Evolutionary conservation across 2,329 filamentous ascomycete genomes (phyloP).

Genomic region (Simplicillium aogashimaense): DNA sequence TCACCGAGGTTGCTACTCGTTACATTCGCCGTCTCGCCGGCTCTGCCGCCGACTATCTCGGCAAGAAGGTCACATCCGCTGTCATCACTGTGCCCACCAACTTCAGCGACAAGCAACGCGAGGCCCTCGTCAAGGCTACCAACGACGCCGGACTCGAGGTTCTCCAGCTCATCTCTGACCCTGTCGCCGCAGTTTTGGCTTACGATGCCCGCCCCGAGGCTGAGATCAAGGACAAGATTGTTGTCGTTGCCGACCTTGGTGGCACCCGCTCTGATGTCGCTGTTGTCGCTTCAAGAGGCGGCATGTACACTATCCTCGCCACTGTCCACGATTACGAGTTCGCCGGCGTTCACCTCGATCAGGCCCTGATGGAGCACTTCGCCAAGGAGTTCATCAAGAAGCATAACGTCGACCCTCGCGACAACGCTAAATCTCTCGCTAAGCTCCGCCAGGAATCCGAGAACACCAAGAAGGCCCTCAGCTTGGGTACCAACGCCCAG

Average conservation of each 20-base stretch:
- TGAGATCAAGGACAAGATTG: conserved; percentile 69
- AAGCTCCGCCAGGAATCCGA: conserved; percentile 92
- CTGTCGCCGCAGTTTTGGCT: conserved; percentile 77
- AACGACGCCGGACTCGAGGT: conserved; percentile 77
- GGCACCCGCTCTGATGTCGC: conserved; percentile 88
- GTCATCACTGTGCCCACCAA: conserved; percentile 92
- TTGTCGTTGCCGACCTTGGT: conserved; percentile 87
- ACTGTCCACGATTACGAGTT: conserved; percentile 95
- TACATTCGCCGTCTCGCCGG: conserved; percentile 73
- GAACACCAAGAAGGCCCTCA: conserved; percentile 83
- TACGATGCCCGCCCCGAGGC: conserved; percentile 81
- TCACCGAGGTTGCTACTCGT: conserved; percentile 74
- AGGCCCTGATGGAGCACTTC: conserved; percentile 90
- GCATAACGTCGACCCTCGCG: conserved; percentile 78
- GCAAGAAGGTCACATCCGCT: conserved; percentile 87
- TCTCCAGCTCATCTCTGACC: conserved; percentile 87
- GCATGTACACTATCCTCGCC: conserved; percentile 92
- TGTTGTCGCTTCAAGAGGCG: conserved; percentile 81
- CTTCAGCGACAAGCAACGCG: conserved; percentile 79
- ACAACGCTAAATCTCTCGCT: conserved; percentile 70
- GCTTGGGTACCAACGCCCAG: conserved; percentile 75
- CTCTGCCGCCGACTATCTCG: conserved; percentile 84
- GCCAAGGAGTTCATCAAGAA: conserved; percentile 99
- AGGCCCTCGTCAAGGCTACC: conserved; percentile 67
- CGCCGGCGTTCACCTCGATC: conserved; percentile 75